Conservation (phyloP, 208 protist species). For the Wallacemonas sp. region DNA sequence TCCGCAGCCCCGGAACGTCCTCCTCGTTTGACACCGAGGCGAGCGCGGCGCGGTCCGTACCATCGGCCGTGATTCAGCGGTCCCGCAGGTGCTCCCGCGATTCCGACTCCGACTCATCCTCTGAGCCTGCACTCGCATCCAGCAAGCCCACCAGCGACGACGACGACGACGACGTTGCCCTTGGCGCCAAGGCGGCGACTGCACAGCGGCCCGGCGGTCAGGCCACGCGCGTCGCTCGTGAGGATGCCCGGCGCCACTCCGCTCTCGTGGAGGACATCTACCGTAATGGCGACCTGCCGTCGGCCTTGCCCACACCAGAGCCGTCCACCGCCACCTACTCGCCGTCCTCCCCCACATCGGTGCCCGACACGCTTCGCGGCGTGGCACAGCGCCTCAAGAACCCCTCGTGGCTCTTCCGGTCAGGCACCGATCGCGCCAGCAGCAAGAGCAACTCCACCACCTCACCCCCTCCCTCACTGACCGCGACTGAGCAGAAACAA, state of each 20-base stretch:
- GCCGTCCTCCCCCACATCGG: background rate
- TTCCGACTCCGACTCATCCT: slow-evolving; percentile 5
- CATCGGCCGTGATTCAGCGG: background rate
- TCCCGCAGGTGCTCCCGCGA: slow-evolving; percentile 7
- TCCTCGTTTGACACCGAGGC: slow-evolving; percentile 3
- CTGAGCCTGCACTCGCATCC: background rate
- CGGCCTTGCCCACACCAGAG: background rate
- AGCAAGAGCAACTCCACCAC: background rate
- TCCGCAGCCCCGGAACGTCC: background rate
- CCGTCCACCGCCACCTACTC: background rate
- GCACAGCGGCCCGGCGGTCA: background rate
- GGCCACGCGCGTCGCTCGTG: background rate
- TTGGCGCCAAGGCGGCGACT: background rate
- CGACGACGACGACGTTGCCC: background rate
- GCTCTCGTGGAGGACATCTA: background rate
- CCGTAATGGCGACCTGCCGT: background rate
- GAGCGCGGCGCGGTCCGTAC: background rate
- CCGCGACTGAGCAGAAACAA: background rate
- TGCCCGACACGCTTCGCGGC: background rate
- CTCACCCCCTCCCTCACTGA: background rate
- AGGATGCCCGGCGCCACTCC: slow-evolving; percentile 3
- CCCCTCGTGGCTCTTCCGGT: background rate
- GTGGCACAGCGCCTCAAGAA: background rate
- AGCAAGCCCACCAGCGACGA: background rate
- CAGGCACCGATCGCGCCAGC: background rate